Evolutionary conservation across 805 yeast genomes (phyloP), one percentile per base, ranked within the genome.

Genomic region (Myxozyma udenii): DNA sequence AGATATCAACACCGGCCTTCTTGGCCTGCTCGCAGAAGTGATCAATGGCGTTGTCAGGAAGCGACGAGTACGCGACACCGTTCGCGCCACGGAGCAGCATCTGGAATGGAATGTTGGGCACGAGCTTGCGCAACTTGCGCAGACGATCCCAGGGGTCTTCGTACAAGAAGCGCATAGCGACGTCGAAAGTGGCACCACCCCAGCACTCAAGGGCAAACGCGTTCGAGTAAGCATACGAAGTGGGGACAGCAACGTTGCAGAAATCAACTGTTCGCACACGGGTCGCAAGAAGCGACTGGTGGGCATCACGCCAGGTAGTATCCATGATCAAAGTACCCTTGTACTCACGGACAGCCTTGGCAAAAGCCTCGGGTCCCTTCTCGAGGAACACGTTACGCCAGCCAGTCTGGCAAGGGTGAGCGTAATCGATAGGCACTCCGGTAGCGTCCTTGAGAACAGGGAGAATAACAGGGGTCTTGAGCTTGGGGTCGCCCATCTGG

Each of bases 121-220:
- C 98, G 52, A 85, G 78, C 65, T 78, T 78, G 72, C 98, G 82
- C 71, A 93, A 76, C 71, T 81, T 79, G 71, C 95, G 81, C 70
- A 93, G 78, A 73, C 99, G 83, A 54, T 80, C 95, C 99, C 99
- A 93, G 61, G 99, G 99, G 70, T 90, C 97, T 77, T 93, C 99
- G 71, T 91, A 88, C 66, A 93, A 78, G 79, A 93, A 93, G 73
- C 99, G 83, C 98, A 93, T 90, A 49, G 96, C 85, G 49, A 93
- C 99, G 68, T 93, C 99, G 65, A 93, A 93, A 35, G 99, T 93
- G 49, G 99, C 99, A 73, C 99, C 99, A 74, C 99, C 99, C 99
- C 99, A 93, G 77, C 98, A 93, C 74, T 93, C 99, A 49, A 93
- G 76, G 18, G 99, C 93, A 70, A 89, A 93, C 2, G 95, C 95